Base-by-base conservation (phyloP, 2,329 filamentous ascomycete genomes). In the Aspergillus intermedius region DNA sequence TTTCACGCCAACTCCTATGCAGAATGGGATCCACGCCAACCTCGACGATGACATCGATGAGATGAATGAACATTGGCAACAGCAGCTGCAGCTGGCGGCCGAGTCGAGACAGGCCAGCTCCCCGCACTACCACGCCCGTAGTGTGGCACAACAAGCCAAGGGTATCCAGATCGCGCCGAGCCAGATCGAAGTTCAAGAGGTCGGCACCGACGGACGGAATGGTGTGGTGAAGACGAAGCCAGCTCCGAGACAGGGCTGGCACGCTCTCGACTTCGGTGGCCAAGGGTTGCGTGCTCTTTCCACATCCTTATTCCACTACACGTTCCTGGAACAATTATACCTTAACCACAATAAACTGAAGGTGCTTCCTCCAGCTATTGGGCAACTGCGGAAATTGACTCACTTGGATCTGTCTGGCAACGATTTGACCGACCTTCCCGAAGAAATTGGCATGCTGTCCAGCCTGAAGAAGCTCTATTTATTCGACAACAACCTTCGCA, bases 371-470 rank as follows among this genome's bases (percentile, higher is more conserved):
- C 74, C 86, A 34, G 78, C 83, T 19, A 89, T 98, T 64, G 91
- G 93, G 35, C 80, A 86, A 59, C 76, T 98, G 55, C 84, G 91
- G 55, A 85, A 87, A 54, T 74, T 98, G 44, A 86, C 82, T 32
- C 81, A 91, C 61, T 79, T 98, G 44, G 91, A 98, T 68, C 78
- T 91, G 3, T 97, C 93, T 0, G 83, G 86, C 72, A 98, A 98
- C 68, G 82, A 91, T 53, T 77, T 98, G 51, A 79, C 79, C 7
- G 83, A 87, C 55, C 75, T 98, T 3, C 93, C 93, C 1, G 81
- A 87, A 19, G 91, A 98, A 73, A 82, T 98, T 52, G 93, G 93
- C 63, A 98, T 97, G 91, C 88, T 95, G 60, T 93, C 91, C 23
- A 93, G 91, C 58, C 76, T 98, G 48, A 90, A 88, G 70, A 84